These are phyloP conservation scores for Colletotrichum tropicale DNA, from an alignment of 2,329 filamentous ascomycete species.

Conservation along the genomic window DNA sequence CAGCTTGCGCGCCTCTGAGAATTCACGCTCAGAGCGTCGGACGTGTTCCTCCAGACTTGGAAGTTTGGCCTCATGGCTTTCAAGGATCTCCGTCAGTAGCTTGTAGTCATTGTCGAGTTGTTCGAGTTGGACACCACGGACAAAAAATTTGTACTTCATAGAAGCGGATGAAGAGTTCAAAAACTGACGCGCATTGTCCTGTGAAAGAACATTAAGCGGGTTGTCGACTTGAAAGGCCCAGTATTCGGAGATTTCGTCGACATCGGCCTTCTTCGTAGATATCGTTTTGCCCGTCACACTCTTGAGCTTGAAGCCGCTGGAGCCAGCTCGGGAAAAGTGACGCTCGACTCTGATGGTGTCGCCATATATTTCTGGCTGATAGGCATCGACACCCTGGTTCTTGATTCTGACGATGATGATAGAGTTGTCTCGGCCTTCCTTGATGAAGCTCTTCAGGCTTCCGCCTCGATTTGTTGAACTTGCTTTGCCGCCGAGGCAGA, in stretches of 20 bases:
- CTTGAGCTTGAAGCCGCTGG: constrained; percentile 88
- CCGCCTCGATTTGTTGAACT: constrained; percentile 91
- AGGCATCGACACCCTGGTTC: constrained; percentile 86
- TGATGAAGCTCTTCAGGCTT: constrained; percentile 89
- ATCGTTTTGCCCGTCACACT: constrained; percentile 71
- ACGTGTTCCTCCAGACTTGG: constrained; percentile 67
- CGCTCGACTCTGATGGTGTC: constrained; percentile 89
- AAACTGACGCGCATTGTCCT: constrained; percentile 94
- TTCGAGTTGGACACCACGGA: constrained; percentile 92
- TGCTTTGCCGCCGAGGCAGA: constrained; percentile 95
- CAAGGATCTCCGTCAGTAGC: constrained; percentile 78
- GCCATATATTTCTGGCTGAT: constrained; percentile 82
- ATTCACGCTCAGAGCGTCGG: constrained; percentile 59
- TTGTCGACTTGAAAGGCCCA: constrained; percentile 96
- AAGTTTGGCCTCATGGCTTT: constrained; percentile 71
- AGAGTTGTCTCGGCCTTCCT: constrained; percentile 80
- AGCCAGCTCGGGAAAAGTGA: constrained; percentile 76
- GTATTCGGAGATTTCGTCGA: constrained; percentile 93
- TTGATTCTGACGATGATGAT: constrained; percentile 85
- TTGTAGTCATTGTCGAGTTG: constrained; percentile 91
- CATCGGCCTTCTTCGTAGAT: constrained; percentile 82
- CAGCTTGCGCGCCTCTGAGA: constrained; percentile 29
- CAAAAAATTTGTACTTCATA: constrained; percentile 96
- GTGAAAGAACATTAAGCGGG: constrained; percentile 92
- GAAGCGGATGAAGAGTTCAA: constrained; percentile 81